These are phyloP conservation scores for Cinnamomum micranthum DNA, from an alignment of 164 flowering plant genomes.

Conservation along the genomic window DNA sequence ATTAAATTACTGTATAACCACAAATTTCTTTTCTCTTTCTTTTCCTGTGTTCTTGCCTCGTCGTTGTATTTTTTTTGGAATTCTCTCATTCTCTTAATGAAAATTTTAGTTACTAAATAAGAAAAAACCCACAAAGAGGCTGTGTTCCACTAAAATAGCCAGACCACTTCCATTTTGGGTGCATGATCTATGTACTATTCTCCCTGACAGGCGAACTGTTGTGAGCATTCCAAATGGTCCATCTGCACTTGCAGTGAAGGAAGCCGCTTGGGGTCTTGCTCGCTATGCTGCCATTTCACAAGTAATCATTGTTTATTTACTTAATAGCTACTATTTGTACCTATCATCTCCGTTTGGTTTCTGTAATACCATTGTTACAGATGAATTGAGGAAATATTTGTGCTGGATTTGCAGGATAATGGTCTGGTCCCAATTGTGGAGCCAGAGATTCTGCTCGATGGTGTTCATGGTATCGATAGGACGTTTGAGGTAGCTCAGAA, in stretches of 20 bases:
- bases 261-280: conserved; percentile 94
- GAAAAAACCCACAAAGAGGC: too few species aligned
- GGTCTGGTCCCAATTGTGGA: conserved; percentile 87
- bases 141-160: too few species aligned
- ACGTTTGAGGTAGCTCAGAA: conserved; percentile 74
- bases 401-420: conserved; percentile 45
- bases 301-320: conserved; percentile 24
- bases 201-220: conserved; percentile 67
- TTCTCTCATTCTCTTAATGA: too few species aligned
- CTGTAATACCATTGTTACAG: neutral
- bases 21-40: too few species aligned
- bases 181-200: neutral
- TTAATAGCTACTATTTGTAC: neutral
- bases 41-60: too few species aligned
- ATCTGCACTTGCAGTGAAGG: conserved; percentile 80
- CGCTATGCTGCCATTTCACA: conserved; percentile 85
- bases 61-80: too few species aligned
- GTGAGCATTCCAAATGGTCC: conserved; percentile 95
- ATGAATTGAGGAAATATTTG: neutral
- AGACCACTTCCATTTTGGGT: neutral
- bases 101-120: too few species aligned
- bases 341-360: neutral
- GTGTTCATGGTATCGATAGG: conserved; percentile 79
- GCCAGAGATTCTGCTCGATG: conserved; percentile 88
- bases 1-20: too few species aligned